Base-by-base conservation (phyloP, 495 filamentous ascomycete species). In the Ramalina intermedia region DNA sequence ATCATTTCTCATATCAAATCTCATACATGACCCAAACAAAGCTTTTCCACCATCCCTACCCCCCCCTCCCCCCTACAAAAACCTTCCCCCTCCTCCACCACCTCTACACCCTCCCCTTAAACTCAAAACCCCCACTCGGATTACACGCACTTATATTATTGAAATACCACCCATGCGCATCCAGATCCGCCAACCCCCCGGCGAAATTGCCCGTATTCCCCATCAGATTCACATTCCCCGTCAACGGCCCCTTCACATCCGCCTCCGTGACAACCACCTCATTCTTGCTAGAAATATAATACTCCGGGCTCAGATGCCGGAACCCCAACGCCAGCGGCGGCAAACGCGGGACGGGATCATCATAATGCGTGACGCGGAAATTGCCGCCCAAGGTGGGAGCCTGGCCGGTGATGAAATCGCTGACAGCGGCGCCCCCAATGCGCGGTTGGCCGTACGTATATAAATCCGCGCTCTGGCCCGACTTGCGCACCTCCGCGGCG, bases 381-480 rank as follows among this genome's bases (percentile, higher is more conserved):
- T 76, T 77, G 24, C 60, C 61, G 8, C 67, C 68, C 24, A 14
- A 36, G 20, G 51, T 43, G 29, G 29, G 29, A 1, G 29, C 5
- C 37, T 80, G 75, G 18, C 55, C 49, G 0, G 69, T 72, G 58
- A 86, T 67, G 55, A 73, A 80, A 21, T 63, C 55, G 35, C 70
- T 74, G 52, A 85, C 65, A 14, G 66, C 69, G 7, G 53, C 20
- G 52, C 79, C 79, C 43, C 82, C 84, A 5, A 84, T 72, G 24
- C 80, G 80, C 3, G 84, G 84, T 26, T 74, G 66, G 51, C 81
- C 84, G 59, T 74, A 86, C 6, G 76, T 80, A 61, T 82, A 84
- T 61, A 81, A 45, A n/a, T 63, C 66, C 3, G 55, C 53, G 5
- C 24, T 49, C 1, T 68, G 38, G 4, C 75, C 77, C 9, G 58